phyloP scores from a whole-genome alignment of 352 stramenopile species.

The Globisporangium nagaii region DNA sequence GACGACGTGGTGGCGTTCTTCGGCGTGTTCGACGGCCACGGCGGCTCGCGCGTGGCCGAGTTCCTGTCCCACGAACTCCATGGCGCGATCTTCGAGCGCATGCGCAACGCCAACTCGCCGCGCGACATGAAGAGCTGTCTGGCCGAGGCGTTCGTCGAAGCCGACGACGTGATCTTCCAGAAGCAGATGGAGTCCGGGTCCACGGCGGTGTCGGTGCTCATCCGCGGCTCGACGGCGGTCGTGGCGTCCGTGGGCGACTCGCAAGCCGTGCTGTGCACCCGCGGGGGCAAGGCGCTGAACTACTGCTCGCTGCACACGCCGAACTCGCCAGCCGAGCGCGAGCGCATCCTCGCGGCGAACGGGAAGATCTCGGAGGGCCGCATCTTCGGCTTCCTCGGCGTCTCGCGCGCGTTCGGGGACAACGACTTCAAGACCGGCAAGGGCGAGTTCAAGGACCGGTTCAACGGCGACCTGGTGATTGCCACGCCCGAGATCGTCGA shows the following conservation, averaged over 20 bases:
- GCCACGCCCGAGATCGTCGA: slow-evolving; percentile 63
- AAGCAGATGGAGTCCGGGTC: slow-evolving; percentile 69
- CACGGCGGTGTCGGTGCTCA: slow-evolving; percentile 56
- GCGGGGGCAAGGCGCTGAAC: slow-evolving; percentile 36
- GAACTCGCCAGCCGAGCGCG: slow-evolving; percentile 56
- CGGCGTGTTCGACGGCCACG: slow-evolving; percentile 82
- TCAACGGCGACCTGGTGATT: slow-evolving; percentile 78
- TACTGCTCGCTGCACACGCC: slow-evolving; percentile 72
- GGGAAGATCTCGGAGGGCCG: slow-evolving; percentile 77
- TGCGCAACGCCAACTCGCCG: slow-evolving; percentile 32
- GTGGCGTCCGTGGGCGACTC: slow-evolving; percentile 79
- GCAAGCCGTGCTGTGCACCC: slow-evolving; percentile 65
- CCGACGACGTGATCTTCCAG: slow-evolving; percentile 71
- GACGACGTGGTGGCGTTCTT: slow-evolving; percentile 75
- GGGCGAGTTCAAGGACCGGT: slow-evolving; percentile 75
- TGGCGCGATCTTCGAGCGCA: slow-evolving; percentile 42
- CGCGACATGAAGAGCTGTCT: slow-evolving; percentile 29
- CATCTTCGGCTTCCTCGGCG: slow-evolving; percentile 80
- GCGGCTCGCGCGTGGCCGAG: slow-evolving; percentile 59
- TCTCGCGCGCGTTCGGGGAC: slow-evolving; percentile 82
- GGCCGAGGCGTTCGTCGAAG: slow-evolving; percentile 42
- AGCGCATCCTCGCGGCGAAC: slow-evolving; percentile 77
- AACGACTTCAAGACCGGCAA: slow-evolving; percentile 82
- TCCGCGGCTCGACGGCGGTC: slow-evolving; percentile 42
- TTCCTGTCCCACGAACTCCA: slow-evolving; percentile 62